Conservation (phyloP, 805 yeast species). For the Clavispora carvajalis region DNA sequence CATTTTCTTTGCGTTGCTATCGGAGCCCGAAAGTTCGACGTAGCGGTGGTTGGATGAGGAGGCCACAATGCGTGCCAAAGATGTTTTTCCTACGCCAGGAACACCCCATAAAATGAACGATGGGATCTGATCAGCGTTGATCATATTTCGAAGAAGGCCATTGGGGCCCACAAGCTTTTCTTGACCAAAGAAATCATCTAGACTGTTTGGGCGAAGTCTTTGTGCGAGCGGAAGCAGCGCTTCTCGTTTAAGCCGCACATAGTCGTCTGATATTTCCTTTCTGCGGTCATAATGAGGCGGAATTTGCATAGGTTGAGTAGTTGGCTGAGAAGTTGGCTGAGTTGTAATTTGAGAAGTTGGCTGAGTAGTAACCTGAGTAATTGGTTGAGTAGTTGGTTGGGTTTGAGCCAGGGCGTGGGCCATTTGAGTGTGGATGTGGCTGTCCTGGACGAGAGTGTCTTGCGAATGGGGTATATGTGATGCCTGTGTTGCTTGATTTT, state of each 20-base stretch:
- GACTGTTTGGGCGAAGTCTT: constrained; percentile 31
- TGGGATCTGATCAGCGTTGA: constrained; percentile 30
- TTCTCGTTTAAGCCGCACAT: constrained; percentile 13
- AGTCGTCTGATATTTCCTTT: constrained; percentile 1
- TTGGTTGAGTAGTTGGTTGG: no score
- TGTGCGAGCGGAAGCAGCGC: constrained; percentile 35
- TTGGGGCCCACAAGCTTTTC: constrained; percentile 34
- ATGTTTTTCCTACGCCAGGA: constrained; percentile 43
- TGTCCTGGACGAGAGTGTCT: no score
- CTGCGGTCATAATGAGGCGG: neutral
- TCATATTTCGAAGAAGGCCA: constrained; percentile 33
- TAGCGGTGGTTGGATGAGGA: constrained; percentile 25
- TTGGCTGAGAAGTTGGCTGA: neutral
- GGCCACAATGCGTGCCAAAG: constrained; percentile 38
- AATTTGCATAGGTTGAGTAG: no score
- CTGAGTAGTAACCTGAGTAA: neutral
- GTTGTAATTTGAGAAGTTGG: neutral
- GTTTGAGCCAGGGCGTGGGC: no score
- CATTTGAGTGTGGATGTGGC: no score
- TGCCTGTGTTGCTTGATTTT: neutral
- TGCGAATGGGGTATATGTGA: no score
- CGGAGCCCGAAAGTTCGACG: constrained; percentile 38
- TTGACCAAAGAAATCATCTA: constrained; percentile 39
- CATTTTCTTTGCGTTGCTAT: constrained; percentile 30
- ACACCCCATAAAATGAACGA: constrained; percentile 41